These are phyloP conservation scores for Tolypocladium pustulatum DNA, from an alignment of 2,329 filamentous ascomycete genomes.

Conservation along the genomic window DNA sequence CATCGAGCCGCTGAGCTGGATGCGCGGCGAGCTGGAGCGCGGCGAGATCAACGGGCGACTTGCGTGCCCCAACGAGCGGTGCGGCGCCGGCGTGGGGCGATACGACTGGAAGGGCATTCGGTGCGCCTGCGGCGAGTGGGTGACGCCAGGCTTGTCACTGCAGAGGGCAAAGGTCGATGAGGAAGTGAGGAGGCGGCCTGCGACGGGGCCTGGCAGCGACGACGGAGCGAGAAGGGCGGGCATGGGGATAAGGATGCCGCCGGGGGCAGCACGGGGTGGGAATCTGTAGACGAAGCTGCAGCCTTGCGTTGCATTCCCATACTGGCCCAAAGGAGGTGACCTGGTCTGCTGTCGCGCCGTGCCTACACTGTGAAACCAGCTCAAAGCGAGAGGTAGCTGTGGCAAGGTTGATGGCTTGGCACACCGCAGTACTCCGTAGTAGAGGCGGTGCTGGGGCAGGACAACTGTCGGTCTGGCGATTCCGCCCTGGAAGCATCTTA, in stretches of 20 bases:
- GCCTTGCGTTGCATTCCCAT: neutral
- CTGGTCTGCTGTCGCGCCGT: no score
- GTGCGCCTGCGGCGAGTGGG: constrained; percentile 85
- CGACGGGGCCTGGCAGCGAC: constrained; percentile 9
- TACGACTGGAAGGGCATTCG: constrained; percentile 95
- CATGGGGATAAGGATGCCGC: constrained; percentile 46
- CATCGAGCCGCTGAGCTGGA: constrained; percentile 88
- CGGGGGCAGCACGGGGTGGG: constrained; percentile 21
- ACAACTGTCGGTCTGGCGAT: no score
- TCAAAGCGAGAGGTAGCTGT: no score
- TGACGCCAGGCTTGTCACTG: constrained; percentile 82
- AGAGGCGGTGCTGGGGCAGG: no score
- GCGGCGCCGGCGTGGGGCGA: constrained; percentile 74
- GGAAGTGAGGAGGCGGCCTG: constrained; percentile 18
- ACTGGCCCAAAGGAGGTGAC: no score
- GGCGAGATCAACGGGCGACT: constrained; percentile 77
- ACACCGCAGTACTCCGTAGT: no score
- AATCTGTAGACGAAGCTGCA: neutral
- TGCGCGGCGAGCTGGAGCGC: constrained; percentile 72
- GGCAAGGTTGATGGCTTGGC: no score
- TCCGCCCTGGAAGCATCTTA: no score
- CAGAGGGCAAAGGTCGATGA: constrained; percentile 78
- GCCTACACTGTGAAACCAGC: no score
- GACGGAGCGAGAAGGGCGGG: constrained; percentile 9
- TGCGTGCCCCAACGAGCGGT: constrained; percentile 69